Evolutionary conservation across 2,329 filamentous ascomycete genomes (phyloP).

Genomic region (Gaeumannomyces tritici): DNA sequence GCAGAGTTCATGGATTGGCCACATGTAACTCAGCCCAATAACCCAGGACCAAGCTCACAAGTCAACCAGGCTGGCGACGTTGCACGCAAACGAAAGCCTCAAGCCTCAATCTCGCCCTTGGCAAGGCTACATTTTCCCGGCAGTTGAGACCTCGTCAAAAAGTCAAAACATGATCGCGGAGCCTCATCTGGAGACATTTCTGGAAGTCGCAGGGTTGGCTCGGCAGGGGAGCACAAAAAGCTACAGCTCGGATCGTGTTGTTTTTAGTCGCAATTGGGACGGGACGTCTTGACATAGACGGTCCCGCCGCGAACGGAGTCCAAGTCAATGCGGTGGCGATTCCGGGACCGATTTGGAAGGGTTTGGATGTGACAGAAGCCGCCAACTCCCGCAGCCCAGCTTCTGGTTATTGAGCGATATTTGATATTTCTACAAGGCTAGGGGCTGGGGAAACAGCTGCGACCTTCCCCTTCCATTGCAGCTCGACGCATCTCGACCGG

Average conservation of each 20-base stretch:
- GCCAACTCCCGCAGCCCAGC: too few species aligned
- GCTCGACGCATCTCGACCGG: background rate
- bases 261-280: background rate
- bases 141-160: background rate
- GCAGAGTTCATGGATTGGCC: too few species aligned
- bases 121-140: background rate
- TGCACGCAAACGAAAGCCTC: background rate
- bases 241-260: background rate
- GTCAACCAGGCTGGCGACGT: background rate
- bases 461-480: background rate
- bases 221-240: background rate
- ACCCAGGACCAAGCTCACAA: too few species aligned
- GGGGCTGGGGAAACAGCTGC: background rate
- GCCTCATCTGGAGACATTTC: background rate
- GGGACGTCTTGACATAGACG: background rate
- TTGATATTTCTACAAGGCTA: background rate
- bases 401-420: too few species aligned
- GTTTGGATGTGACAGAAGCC: background rate
- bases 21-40: too few species aligned
- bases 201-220: background rate
- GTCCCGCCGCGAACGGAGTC: too few species aligned
- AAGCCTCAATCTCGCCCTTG: background rate
- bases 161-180: background rate
- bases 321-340: background rate
- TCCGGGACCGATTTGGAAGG: background rate